A percentile compares a stretch with the other conserved stretches of the same genome.
Evolutionary conservation across 2,329 filamentous ascomycete species (phyloP).

Genomic region (Myrmaecium sp.): DNA sequence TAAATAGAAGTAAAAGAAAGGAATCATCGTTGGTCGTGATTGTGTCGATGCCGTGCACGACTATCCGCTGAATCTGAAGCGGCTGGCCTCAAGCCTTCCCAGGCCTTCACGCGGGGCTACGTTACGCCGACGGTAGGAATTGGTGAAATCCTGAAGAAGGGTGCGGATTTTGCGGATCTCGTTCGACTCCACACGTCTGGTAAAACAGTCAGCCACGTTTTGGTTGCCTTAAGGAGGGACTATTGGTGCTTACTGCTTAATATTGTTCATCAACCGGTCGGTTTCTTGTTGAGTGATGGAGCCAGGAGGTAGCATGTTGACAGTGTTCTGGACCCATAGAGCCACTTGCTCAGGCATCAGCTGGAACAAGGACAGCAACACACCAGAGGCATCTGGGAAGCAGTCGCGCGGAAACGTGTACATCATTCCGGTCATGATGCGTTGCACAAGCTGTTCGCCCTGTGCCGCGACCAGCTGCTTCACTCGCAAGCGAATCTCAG

Average conservation of each 20-base stretch:
- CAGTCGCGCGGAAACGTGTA: slow-evolving; percentile 94
- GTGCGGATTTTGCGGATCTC: slow-evolving; percentile 66
- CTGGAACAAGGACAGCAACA: slow-evolving; percentile 80
- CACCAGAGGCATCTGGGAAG: slow-evolving; percentile 83
- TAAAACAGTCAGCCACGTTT: slow-evolving; percentile 1
- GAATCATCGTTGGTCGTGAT: too few relatives aligned
- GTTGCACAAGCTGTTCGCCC: slow-evolving; percentile 67
- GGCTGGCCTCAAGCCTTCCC: slow-evolving; percentile 68
- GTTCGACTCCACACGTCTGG: slow-evolving; percentile 42
- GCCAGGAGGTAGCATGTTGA: slow-evolving; percentile 67
- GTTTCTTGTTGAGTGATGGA: slow-evolving; percentile 67
- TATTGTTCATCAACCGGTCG: slow-evolving; percentile 62
- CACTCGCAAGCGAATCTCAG: slow-evolving; percentile 56
- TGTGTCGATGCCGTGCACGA: too few relatives aligned
- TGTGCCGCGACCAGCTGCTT: slow-evolving; percentile 52
- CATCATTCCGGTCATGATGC: slow-evolving; percentile 95
- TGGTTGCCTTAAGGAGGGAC: slow-evolving; percentile 1
- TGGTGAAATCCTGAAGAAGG: slow-evolving; percentile 90
- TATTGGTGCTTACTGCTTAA: slow-evolving; percentile 40
- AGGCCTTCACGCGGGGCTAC: slow-evolving; percentile 88
- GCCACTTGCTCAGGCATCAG: slow-evolving; percentile 66
- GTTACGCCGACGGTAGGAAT: slow-evolving; percentile 80
- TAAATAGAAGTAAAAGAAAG: too few relatives aligned
- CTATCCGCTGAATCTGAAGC: slow-evolving; percentile 55
- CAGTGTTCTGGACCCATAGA: slow-evolving; percentile 66